These are phyloP conservation scores for Aphelidium insulamus DNA, from an alignment of 371 early-diverging fungal species.

Conservation along the genomic window DNA sequence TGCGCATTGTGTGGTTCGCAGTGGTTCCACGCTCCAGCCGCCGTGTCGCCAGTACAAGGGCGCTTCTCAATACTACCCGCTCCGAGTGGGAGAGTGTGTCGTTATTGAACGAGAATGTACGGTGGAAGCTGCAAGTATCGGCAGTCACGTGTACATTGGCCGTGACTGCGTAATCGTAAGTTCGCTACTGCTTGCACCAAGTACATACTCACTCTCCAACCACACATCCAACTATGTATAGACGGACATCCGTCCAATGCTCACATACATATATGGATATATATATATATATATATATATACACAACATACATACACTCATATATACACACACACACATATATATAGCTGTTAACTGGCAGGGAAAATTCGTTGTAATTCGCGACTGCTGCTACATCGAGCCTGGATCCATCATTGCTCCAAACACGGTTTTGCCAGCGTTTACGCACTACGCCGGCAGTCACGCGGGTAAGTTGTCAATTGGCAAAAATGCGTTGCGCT, in stretches of 20 bases:
- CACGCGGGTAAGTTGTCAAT: too few relatives aligned
- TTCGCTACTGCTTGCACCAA: background rate
- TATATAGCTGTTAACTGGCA: conserved; percentile 7
- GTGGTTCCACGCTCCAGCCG: background rate
- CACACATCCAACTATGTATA: too few relatives aligned
- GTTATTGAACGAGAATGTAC: conserved; percentile 69
- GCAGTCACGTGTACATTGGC: conserved; percentile 70
- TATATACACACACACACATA: background rate
- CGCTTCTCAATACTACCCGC: conserved; percentile 57
- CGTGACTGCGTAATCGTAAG: conserved; percentile 80
- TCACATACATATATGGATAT: too few relatives aligned
- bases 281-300: too few relatives aligned
- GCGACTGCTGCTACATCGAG: conserved; percentile 70
- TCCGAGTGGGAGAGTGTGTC: conserved; percentile 85
- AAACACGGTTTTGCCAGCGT: conserved; percentile 73
- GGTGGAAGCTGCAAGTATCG: conserved; percentile 81
- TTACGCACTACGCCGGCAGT: conserved; percentile 61
- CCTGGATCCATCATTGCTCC: conserved; percentile 81
- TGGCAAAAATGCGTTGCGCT: too few relatives aligned
- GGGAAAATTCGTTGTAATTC: conserved; percentile 86
- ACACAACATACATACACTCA: too few relatives aligned
- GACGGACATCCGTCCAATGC: too few relatives aligned
- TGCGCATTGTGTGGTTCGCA: too few relatives aligned
- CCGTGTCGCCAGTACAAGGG: conserved; percentile 5
- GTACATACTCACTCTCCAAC: too few relatives aligned